Evolutionary conservation across 352 stramenopile species (phyloP), one percentile per base, ranked within the genome.

Genomic region (Pythium folliculosum): DNA sequence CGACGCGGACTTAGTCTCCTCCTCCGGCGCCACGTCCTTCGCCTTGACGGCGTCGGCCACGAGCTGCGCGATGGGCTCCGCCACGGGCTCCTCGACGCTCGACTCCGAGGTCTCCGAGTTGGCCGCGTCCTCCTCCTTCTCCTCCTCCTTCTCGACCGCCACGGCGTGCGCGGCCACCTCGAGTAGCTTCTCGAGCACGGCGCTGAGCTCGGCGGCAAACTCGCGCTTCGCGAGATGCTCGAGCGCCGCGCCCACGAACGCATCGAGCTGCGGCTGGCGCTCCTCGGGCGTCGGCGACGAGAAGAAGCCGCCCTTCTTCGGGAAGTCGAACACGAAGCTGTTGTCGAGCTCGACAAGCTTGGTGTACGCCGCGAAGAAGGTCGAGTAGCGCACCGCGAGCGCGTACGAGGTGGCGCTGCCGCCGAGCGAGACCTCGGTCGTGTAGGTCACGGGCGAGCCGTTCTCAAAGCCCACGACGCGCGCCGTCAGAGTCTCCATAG

Each of bases 331-430:
- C 2, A 62, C 67, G 51, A 91, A 90, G 56, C 77, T 60, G 45
- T 72, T 74, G 54, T 90, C 82, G 10, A 82, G 38, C 6, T 71
- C 73, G 12, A 75, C 50, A 51, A 92, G 71, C 12, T 77, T 73
- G 59, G 40, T 60, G 73, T 92, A 90, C 59, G 86, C 86, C 23
- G 73, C 63, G 56, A 75, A 77, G 71, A 90, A 91, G 9, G 75
- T 77, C 69, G 76, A 87, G 73, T 91, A 92, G 55, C 84, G 84
- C 40, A 92, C 70, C 7, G 44, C 63, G 21, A 92, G 65, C 27
- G 67, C 68, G 82, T 84, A 92, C 5, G 60, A 49, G 21, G 44
- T 40, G 9, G 25, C 40, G 25, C 53, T 70, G 67, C 55, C 40
- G 12, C 9, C 75, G 7, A 49, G 47, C 17, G 44, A 66, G 49